phyloP scores from a whole-genome alignment of 2,329 filamentous ascomycete genomes.

The Neophaeococcomyces aloes region DNA sequence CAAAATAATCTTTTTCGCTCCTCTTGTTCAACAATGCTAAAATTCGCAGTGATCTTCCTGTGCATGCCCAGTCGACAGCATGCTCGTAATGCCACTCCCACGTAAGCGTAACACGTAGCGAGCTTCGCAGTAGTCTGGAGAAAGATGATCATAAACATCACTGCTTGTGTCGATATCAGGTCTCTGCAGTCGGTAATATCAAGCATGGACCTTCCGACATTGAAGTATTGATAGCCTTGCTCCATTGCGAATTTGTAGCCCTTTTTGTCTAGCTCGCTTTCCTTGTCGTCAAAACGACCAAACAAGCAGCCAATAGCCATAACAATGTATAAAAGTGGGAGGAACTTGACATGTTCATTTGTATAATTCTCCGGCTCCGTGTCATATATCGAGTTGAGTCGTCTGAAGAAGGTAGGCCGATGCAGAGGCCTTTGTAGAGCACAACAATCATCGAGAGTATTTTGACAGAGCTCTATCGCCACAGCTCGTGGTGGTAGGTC shows the following conservation, averaged over 20 bases:
- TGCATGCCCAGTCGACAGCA: conserved; percentile 70
- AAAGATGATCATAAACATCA: conserved; percentile 72
- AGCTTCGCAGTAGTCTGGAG: conserved; percentile 69
- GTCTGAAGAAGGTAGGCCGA: conserved; percentile 66
- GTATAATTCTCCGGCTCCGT: conserved; percentile 52
- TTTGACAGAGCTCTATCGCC: conserved; percentile 47
- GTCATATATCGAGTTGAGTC: conserved; percentile 68
- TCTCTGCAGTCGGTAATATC: conserved; percentile 57
- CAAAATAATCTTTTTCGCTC: conserved; percentile 56
- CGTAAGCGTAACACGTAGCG: conserved; percentile 68
- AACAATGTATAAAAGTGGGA: conserved; percentile 61
- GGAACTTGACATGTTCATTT: conserved; percentile 55
- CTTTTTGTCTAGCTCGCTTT: conserved; percentile 38
- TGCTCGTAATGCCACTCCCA: conserved; percentile 66
- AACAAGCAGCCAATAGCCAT: conserved; percentile 67
- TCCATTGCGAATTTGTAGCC: conserved; percentile 42
- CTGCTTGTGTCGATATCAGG: conserved; percentile 60
- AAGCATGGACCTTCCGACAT: conserved; percentile 54
- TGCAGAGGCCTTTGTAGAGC: conserved; percentile 64
- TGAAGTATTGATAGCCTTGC: conserved; percentile 63
- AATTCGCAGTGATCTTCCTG: conserved; percentile 56
- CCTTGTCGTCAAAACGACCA: conserved; percentile 41
- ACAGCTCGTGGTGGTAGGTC: conserved; percentile 58
- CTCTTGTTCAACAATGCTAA: conserved; percentile 63
- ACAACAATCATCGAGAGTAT: conserved; percentile 52